Evolutionary conservation across 495 filamentous ascomycete genomes (phyloP).

Genomic region (Niebla homalea): DNA sequence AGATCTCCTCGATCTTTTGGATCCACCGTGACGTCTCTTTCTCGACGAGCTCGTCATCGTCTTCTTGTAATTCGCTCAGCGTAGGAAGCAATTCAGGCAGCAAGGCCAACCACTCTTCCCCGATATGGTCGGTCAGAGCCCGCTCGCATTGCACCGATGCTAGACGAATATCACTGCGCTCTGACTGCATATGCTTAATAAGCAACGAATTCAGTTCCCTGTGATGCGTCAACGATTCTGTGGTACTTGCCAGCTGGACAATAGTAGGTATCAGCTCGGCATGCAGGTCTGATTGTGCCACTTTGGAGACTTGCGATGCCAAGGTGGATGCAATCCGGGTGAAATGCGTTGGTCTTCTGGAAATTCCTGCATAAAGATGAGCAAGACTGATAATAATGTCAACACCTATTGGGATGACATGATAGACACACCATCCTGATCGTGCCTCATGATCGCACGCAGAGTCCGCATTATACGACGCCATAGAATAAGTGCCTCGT

Average conservation of each 20-base stretch:
- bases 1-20: constrained; percentile 66
- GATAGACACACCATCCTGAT: constrained; percentile 44
- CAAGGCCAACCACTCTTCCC: constrained; percentile 82
- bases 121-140: constrained; percentile 59
- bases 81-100: constrained; percentile 90
- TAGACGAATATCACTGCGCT: constrained; percentile 50
- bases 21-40: constrained; percentile 78
- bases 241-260: constrained; percentile 60
- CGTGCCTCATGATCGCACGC: constrained; percentile 61
- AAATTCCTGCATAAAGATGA: constrained; percentile 43
- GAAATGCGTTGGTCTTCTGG: constrained; percentile 83
- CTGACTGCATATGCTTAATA: constrained; percentile 61
- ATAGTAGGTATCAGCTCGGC: constrained; percentile 43
- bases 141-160: constrained; percentile 70
- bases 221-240: constrained; percentile 73
- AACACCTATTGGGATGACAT: background rate
- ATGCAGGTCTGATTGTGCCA: constrained; percentile 32
- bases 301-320: constrained; percentile 50
- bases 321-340: constrained; percentile 53
- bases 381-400: background rate
- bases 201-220: constrained; percentile 70
- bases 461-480: constrained; percentile 52
- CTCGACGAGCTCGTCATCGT: constrained; percentile 88
- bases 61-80: constrained; percentile 87
- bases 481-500: constrained; percentile 46